Conservation (phyloP, 2,329 filamentous ascomycete genomes). For the Eutypella sp. region DNA sequence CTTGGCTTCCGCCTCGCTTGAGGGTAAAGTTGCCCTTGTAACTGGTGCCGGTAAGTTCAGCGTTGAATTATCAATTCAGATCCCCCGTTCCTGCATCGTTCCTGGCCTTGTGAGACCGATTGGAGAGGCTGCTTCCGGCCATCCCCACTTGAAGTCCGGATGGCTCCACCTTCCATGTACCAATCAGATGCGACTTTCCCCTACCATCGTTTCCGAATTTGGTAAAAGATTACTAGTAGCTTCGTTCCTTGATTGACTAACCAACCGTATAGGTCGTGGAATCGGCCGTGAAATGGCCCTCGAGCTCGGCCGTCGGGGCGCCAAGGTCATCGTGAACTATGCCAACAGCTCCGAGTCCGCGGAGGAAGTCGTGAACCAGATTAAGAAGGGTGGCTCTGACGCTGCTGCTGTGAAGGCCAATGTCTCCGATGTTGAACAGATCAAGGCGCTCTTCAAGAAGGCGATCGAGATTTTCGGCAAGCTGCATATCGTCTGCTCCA, state of each 20-base stretch:
- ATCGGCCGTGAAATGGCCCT: slow-evolving; percentile 63
- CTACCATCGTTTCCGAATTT: slow-evolving; percentile 1
- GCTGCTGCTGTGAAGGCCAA: slow-evolving; percentile 64
- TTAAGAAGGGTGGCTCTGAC: slow-evolving; percentile 59
- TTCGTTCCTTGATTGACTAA: slow-evolving; percentile 3
- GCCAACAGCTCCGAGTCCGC: slow-evolving; percentile 61
- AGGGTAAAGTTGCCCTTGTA: slow-evolving; percentile 34
- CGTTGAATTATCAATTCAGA: slow-evolving; percentile 3
- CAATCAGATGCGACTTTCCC: slow-evolving; percentile 7
- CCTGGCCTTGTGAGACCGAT: not conserved
- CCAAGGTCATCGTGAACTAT: slow-evolving; percentile 64
- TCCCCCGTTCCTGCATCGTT: not conserved
- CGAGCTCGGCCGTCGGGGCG: slow-evolving; percentile 60
- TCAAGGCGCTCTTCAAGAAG: slow-evolving; percentile 57
- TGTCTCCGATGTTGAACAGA: slow-evolving; percentile 59
- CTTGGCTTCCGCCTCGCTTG: slow-evolving; percentile 32
- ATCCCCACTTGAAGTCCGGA: slow-evolving; percentile 21
- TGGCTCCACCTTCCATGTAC: slow-evolving; percentile 1
- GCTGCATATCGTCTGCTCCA: slow-evolving; percentile 66
- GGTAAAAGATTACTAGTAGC: slow-evolving; percentile 2
- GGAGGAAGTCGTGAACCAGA: slow-evolving; percentile 59
- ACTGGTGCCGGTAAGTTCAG: slow-evolving; percentile 33
- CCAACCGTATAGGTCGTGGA: slow-evolving; percentile 45
- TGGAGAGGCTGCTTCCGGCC: slow-evolving; percentile 2
- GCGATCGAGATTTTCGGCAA: slow-evolving; percentile 60